These are phyloP conservation scores for Lyophyllum semitale DNA, from an alignment of 768 basidiomycete species.

Conservation along the genomic window DNA sequence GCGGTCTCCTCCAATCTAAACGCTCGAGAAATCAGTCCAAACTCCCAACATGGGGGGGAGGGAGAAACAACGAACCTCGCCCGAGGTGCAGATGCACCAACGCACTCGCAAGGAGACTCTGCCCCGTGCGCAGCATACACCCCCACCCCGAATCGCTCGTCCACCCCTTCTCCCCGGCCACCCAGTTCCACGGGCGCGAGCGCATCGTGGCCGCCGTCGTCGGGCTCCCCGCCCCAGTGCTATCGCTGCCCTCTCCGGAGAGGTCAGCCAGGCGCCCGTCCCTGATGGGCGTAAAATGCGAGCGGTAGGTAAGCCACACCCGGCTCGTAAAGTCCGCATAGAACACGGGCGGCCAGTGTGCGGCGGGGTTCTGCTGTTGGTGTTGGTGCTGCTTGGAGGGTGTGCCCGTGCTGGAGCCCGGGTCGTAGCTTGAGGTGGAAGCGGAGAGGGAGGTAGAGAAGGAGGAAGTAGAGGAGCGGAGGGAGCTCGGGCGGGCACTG, in stretches of 20 bases:
- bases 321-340: slow-evolving; percentile 88
- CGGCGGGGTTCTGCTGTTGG: slow-evolving; percentile 35
- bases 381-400: neutral
- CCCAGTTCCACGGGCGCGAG: slow-evolving; percentile 66
- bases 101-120: slow-evolving; percentile 80
- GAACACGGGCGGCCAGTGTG: slow-evolving; percentile 79
- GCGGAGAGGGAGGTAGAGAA: neutral
- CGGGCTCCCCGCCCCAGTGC: slow-evolving; percentile 28
- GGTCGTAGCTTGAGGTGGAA: no score
- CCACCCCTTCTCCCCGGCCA: slow-evolving; percentile 75
- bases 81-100: slow-evolving; percentile 76
- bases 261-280: slow-evolving; percentile 51
- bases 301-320: slow-evolving; percentile 92
- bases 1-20: slow-evolving; percentile 84
- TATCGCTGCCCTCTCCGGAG: slow-evolving; percentile 13
- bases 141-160: slow-evolving; percentile 89
- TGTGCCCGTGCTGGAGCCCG: neutral
- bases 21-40: neutral
- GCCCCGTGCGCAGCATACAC: slow-evolving; percentile 89
- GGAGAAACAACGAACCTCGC: slow-evolving; percentile 10
- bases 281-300: slow-evolving; percentile 80
- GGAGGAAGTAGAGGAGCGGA: slow-evolving; percentile 42
- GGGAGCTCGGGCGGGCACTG: slow-evolving; percentile 32
- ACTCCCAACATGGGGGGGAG: neutral
- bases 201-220: slow-evolving; percentile 29